A percentile compares a stretch with the other conserved stretches of the same genome.
Evolutionary conservation across 495 filamentous ascomycete species (phyloP).

Genomic region (Bacidia rubella): DNA sequence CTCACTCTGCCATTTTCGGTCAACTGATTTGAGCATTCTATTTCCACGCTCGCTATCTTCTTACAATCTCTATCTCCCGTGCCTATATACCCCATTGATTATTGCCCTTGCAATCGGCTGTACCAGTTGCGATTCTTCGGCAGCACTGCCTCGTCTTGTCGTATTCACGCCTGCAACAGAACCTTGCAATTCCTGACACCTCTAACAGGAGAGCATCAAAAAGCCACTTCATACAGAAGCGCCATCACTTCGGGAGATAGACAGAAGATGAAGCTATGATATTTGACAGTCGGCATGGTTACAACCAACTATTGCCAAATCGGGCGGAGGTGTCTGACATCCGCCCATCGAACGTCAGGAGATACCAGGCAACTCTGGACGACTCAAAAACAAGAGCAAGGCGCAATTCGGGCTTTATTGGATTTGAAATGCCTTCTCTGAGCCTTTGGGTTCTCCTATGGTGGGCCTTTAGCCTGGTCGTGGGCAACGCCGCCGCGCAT

Average conservation of each 20-base stretch:
- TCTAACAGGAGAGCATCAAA: too few species aligned
- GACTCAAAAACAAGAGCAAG: not conserved
- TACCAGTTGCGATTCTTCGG: too few species aligned
- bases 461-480: not conserved
- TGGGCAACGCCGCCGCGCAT: constrained; percentile 29
- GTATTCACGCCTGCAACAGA: too few species aligned
- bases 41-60: not conserved
- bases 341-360: not conserved
- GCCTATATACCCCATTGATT: not conserved
- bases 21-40: not conserved
- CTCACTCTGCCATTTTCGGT: too few species aligned
- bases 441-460: not conserved
- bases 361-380: too few species aligned
- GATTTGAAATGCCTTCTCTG: not conserved
- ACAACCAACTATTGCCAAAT: not conserved
- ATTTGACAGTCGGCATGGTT: not conserved
- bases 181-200: too few species aligned
- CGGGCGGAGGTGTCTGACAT: not conserved
- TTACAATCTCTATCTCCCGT: not conserved
- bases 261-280: not conserved
- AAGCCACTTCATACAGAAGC: too few species aligned
- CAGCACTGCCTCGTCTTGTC: not conserved
- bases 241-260: too few species aligned
- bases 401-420: not conserved
- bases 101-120: too few species aligned